These are phyloP conservation scores for Megacollybia marginata DNA, from an alignment of 768 basidiomycete genomes.

Conservation along the genomic window DNA sequence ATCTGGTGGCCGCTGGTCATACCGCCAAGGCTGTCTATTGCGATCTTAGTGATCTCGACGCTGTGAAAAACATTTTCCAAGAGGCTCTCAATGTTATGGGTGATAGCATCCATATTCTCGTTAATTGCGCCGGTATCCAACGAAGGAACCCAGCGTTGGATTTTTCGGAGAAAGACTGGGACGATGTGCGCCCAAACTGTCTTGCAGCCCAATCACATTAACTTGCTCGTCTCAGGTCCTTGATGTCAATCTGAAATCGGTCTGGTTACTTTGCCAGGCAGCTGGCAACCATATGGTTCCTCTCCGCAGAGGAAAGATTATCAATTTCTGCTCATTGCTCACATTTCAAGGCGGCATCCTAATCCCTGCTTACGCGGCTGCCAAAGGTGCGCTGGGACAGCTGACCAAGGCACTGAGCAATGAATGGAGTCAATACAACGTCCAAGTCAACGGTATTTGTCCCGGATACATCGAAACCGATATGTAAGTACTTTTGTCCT, in stretches of 20 bases:
- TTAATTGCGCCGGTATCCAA: slow-evolving; percentile 68
- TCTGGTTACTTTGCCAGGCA: slow-evolving; percentile 78
- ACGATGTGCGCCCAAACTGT: slow-evolving; percentile 38
- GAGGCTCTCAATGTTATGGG: slow-evolving; percentile 30
- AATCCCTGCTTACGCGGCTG: slow-evolving; percentile 86
- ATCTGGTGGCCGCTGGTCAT: background rate
- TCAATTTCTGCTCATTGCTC: slow-evolving; percentile 63
- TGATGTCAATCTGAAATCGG: slow-evolving; percentile 82
- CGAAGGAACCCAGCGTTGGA: slow-evolving; percentile 49
- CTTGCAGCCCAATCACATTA: slow-evolving; percentile 3
- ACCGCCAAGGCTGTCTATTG: slow-evolving; percentile 25
- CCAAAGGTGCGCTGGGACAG: slow-evolving; percentile 82
- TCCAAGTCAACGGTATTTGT: slow-evolving; percentile 84
- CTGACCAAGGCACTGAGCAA: slow-evolving; percentile 88
- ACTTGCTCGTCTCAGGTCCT: slow-evolving; percentile 47
- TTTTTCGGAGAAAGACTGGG: slow-evolving; percentile 63
- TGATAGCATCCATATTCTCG: slow-evolving; percentile 47
- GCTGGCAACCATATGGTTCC: slow-evolving; percentile 89
- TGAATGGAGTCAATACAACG: slow-evolving; percentile 85
- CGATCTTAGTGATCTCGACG: slow-evolving; percentile 31
- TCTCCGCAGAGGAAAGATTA: slow-evolving; percentile 57
- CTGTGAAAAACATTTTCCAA: slow-evolving; percentile 34
- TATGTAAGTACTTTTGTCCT: slow-evolving; percentile 41
- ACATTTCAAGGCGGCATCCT: slow-evolving; percentile 61
- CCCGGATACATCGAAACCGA: slow-evolving; percentile 89